Evolutionary conservation across 1,139 yeast genomes (phyloP).

Genomic region (Diutina siamensis): DNA sequence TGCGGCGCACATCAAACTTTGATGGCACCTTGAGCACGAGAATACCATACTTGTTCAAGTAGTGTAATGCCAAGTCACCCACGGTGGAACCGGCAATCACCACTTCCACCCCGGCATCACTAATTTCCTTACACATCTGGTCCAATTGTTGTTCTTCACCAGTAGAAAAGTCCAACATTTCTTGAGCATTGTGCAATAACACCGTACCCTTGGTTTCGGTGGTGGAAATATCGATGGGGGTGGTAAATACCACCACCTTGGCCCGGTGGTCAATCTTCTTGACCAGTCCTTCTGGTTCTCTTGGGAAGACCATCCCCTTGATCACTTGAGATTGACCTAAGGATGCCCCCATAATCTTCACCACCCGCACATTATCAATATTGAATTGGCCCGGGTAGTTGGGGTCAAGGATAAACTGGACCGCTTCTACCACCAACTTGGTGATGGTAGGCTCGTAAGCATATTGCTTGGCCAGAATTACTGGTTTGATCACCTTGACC

Average conservation of each 20-base stretch:
- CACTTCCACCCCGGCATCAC: conserved; percentile 76
- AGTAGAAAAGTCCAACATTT: conserved; percentile 89
- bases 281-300: conserved; percentile 88
- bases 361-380: conserved; percentile 89
- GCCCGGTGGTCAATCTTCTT: conserved; percentile 50
- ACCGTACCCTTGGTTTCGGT: conserved; percentile 98
- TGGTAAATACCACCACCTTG: conserved; percentile 85
- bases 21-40: conserved; percentile 84
- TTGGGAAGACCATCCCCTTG: conserved; percentile 96
- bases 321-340: conserved; percentile 65
- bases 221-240: conserved; percentile 88
- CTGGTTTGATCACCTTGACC: conserved; percentile 70
- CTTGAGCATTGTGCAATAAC: conserved; percentile 86
- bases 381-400: conserved; percentile 55
- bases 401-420: conserved; percentile 63
- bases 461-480: conserved; percentile 86
- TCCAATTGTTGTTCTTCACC: conserved; percentile 96
- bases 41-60: conserved; percentile 76
- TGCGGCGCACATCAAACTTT: conserved; percentile 85
- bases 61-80: conserved; percentile 90
- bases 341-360: conserved; percentile 90
- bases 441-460: conserved; percentile 77
- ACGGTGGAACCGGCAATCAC: conserved; percentile 88
- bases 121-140: conserved; percentile 70
- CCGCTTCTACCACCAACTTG: conserved; percentile 77